A percentile compares a stretch with the other conserved stretches of the same genome.
Conservation (phyloP, 768 basidiomycete genomes). For the Rossbeevera mucosa region DNA sequence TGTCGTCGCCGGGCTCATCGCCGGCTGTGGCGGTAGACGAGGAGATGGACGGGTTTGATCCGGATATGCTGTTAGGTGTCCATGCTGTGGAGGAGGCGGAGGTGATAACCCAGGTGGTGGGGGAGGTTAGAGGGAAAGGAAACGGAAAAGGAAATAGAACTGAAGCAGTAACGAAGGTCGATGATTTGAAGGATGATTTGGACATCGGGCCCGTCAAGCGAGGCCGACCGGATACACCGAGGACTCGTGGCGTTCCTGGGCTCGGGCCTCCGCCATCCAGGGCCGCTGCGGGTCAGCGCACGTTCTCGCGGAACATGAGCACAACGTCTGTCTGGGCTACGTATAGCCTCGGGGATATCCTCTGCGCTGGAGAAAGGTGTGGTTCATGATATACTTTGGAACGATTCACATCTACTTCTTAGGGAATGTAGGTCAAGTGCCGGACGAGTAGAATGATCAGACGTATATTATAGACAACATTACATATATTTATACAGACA, state of each 20-base stretch:
- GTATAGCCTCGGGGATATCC: no score
- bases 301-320: constrained; percentile 14
- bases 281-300: constrained; percentile 11
- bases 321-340: constrained; percentile 6
- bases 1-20: background rate
- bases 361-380: no score
- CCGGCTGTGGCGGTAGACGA: background rate
- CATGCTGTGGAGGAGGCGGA: background rate
- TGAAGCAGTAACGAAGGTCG: background rate
- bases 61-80: background rate
- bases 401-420: no score
- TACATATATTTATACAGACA: no score
- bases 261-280: background rate
- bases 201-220: constrained; percentile 28
- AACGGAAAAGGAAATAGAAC: background rate
- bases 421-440: no score
- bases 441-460: no score
- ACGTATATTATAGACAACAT: no score
- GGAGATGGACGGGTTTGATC: constrained; percentile 13
- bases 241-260: background rate
- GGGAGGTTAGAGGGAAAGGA: no score
- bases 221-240: background rate
- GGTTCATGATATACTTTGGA: no score
- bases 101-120: background rate
- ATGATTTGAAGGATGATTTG: constrained; percentile 7